Evolutionary conservation across 768 basidiomycete species (phyloP).

Genomic region (Sporobolomyces phaffii): DNA sequence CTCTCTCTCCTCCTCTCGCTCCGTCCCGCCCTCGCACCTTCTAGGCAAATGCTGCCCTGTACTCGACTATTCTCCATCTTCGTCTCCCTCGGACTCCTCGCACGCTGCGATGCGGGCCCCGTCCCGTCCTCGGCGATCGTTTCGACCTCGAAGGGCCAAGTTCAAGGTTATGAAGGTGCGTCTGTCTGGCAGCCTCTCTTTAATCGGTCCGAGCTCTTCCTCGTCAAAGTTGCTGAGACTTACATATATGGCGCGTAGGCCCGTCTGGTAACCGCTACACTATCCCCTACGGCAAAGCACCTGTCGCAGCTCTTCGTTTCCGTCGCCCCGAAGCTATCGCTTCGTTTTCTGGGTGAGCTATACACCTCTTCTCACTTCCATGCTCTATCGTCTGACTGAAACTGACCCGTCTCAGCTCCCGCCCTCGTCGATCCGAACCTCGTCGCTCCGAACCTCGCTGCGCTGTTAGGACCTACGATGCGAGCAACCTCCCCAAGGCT

Average conservation of each 20-base stretch:
- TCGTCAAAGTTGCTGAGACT: too few relatives aligned
- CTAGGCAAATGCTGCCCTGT: neutral
- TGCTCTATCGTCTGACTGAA: too few relatives aligned
- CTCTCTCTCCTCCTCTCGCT: neutral
- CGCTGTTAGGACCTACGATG: slow-evolving; percentile 18
- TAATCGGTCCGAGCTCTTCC: too few relatives aligned
- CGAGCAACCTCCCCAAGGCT: slow-evolving; percentile 54
- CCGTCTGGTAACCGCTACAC: slow-evolving; percentile 15
- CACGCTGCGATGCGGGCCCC: neutral
- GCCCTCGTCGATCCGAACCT: neutral
- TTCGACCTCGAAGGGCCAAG: slow-evolving; percentile 6
- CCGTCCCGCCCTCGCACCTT: neutral
- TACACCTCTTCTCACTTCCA: neutral
- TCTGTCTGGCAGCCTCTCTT: neutral
- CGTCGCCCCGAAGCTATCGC: neutral
- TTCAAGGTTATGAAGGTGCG: slow-evolving; percentile 2
- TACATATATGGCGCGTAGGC: too few relatives aligned
- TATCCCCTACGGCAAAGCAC: slow-evolving; percentile 33
- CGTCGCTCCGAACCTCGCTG: neutral
- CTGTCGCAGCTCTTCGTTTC: slow-evolving; percentile 11
- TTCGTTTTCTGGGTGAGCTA: neutral
- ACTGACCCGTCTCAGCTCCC: neutral
- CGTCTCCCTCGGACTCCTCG: neutral
- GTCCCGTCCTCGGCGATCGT: neutral
- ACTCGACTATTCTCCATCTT: neutral